Evolutionary conservation across 2,329 filamentous ascomycete species (phyloP).

Genomic region (Monosporascus sp.): DNA sequence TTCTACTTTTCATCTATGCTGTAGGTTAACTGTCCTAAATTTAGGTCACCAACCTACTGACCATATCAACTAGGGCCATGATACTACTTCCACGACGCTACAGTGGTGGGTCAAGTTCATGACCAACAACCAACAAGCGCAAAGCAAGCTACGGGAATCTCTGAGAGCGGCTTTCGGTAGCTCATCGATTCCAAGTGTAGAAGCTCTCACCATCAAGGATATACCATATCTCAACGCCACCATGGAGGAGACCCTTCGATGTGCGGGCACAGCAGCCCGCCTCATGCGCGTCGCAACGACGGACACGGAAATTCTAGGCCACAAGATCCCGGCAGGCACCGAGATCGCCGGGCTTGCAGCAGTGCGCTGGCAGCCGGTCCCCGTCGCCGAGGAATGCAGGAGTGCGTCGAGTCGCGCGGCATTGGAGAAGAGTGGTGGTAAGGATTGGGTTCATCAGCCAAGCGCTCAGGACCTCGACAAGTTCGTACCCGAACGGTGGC

Average conservation of each 20-base stretch:
- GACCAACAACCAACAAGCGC: constrained; percentile 26
- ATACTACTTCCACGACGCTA: constrained; percentile 38
- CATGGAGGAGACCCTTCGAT: constrained; percentile 35
- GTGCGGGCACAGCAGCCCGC: constrained; percentile 18
- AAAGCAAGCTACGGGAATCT: constrained; percentile 9
- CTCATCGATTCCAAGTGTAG: no score
- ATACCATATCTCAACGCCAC: constrained; percentile 34
- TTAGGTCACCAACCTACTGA: constrained; percentile 26
- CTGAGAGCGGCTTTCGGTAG: no score
- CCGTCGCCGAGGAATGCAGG: constrained; percentile 6
- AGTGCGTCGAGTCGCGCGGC: constrained; percentile 9
- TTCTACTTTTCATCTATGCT: constrained; percentile 15
- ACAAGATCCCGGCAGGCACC: constrained; percentile 33
- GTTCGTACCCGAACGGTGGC: constrained; percentile 11
- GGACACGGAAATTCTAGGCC: constrained; percentile 36
- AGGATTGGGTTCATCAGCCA: constrained; percentile 5
- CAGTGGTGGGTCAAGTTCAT: constrained; percentile 36
- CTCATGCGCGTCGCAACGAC: constrained; percentile 24
- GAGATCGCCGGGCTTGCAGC: constrained; percentile 17
- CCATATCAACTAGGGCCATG: constrained; percentile 31
- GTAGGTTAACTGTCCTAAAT: constrained; percentile 17
- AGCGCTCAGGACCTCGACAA: constrained; percentile 7
- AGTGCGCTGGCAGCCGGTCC: constrained; percentile 1
- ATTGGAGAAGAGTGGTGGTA: constrained; percentile 3
- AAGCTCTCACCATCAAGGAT: no score